Evolutionary conservation across 805 yeast genomes (phyloP).

Genomic region (Kodamaea leandrae): DNA sequence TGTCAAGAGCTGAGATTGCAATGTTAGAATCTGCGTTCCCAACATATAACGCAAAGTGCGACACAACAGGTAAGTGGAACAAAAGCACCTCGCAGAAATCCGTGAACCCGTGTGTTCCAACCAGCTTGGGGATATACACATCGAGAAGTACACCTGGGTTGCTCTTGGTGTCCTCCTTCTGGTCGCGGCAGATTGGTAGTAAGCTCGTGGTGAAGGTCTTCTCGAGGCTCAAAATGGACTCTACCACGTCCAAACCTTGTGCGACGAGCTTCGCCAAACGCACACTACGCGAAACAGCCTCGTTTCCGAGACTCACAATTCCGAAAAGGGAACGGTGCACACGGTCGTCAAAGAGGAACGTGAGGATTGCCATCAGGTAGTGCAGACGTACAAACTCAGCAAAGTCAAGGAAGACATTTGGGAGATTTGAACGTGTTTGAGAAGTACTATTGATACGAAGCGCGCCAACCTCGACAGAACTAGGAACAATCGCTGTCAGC

Average conservation of each 20-base stretch:
- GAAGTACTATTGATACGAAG: too few species aligned
- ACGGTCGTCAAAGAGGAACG: constrained; percentile 58
- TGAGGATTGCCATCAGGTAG: constrained; percentile 66
- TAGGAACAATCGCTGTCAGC: too few species aligned
- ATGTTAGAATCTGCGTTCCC: constrained; percentile 53
- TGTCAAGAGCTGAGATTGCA: constrained; percentile 51
- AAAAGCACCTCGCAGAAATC: constrained; percentile 72
- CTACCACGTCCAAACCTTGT: constrained; percentile 44
- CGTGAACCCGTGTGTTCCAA: constrained; percentile 59
- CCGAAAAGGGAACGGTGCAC: constrained; percentile 56
- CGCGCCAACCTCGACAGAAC: too few species aligned
- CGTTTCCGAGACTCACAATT: constrained; percentile 59
- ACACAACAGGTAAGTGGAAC: constrained; percentile 67
- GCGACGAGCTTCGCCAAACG: constrained; percentile 35
- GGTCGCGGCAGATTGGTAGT: constrained; percentile 46
- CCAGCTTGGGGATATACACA: constrained; percentile 38
- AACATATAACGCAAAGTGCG: constrained; percentile 71
- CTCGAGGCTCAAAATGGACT: constrained; percentile 51
- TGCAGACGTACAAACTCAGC: constrained; percentile 52
- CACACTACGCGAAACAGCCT: constrained; percentile 46
- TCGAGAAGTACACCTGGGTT: constrained; percentile 25
- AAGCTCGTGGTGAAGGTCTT: constrained; percentile 56
- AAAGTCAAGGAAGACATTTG: constrained; percentile 19
- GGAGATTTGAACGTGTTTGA: neutral
- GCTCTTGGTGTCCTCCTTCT: constrained; percentile 19